Percentiles rank a stretch among this genome's conserved stretches.
These are phyloP conservation scores for Haplosporangium sp. DNA, from an alignment of 371 early-diverging fungal genomes.

Conservation along the genomic window DNA sequence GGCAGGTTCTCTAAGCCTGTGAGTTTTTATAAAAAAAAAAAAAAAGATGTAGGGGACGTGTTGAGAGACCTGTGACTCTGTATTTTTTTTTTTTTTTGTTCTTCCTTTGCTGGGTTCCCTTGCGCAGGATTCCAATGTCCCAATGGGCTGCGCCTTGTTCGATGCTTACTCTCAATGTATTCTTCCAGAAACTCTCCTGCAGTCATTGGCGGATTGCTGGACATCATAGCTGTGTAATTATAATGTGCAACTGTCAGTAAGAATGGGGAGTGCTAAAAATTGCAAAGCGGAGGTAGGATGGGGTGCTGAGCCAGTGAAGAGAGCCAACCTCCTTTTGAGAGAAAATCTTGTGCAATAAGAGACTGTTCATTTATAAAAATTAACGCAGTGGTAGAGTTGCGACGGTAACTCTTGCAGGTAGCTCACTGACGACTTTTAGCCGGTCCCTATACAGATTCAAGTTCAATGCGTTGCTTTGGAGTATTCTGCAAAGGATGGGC, in stretches of 20 bases:
- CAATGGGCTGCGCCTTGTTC: background rate
- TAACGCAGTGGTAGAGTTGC: background rate
- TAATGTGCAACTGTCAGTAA: background rate
- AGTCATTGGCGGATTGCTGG: constrained; percentile 46
- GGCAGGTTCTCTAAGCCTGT: constrained; percentile 52
- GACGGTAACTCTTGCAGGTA: too few species aligned
- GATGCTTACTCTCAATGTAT: constrained; percentile 49
- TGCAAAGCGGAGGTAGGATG: background rate
- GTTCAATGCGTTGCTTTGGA: too few species aligned
- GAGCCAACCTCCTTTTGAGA: background rate
- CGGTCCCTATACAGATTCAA: too few species aligned
- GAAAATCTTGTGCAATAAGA: background rate
- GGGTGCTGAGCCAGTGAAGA: too few species aligned
- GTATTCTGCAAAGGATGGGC: too few species aligned
- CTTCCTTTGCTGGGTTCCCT: constrained; percentile 5
- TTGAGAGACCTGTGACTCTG: constrained; percentile 8
- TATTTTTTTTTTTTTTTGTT: constrained; percentile 8
- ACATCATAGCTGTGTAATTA: constrained; percentile 22
- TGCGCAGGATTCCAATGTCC: too few species aligned
- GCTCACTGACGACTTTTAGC: too few species aligned
- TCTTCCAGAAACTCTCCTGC: constrained; percentile 54
- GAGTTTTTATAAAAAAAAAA: background rate
- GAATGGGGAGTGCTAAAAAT: background rate
- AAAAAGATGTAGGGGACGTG: background rate
- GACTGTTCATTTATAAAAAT: constrained; percentile 1